Evolutionary conservation across 2,329 filamentous ascomycete species (phyloP).

Genomic region (Curvularia sp.): DNA sequence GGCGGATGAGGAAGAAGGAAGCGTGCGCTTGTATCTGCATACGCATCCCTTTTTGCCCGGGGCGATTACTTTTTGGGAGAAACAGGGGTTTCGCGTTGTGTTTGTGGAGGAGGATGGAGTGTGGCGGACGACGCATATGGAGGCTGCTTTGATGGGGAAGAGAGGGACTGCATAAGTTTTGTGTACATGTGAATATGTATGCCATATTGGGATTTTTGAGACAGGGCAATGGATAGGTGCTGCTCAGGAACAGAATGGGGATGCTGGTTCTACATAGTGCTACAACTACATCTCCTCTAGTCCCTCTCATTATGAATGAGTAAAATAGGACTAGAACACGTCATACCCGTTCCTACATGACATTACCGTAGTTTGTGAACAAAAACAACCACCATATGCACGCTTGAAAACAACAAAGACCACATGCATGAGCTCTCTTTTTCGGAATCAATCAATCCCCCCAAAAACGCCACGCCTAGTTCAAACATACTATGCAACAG

Average conservation of each 20-base stretch:
- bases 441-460: not conserved
- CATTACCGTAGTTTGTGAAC: conserved; percentile 4
- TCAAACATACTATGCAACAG: conserved; percentile 11
- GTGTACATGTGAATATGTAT: no score
- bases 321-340: not conserved
- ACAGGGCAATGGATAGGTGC: no score
- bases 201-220: no score
- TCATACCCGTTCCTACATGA: not conserved
- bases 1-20: not conserved
- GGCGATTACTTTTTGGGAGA: conserved; percentile 28
- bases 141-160: not conserved
- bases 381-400: not conserved
- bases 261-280: not conserved
- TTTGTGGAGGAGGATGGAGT: conserved; percentile 15
- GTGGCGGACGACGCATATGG: conserved; percentile 16
- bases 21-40: conserved; percentile 26
- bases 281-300: not conserved
- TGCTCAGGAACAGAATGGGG: not conserved
- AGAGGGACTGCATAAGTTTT: no score
- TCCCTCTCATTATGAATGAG: not conserved
- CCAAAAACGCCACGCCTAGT: conserved; percentile 3
- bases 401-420: conserved; percentile 1
- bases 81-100: conserved; percentile 18
- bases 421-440: not conserved
- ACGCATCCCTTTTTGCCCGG: conserved; percentile 27